Conservation (phyloP, 345 rosid genomes). For the Pelargonium nanum region DNA sequence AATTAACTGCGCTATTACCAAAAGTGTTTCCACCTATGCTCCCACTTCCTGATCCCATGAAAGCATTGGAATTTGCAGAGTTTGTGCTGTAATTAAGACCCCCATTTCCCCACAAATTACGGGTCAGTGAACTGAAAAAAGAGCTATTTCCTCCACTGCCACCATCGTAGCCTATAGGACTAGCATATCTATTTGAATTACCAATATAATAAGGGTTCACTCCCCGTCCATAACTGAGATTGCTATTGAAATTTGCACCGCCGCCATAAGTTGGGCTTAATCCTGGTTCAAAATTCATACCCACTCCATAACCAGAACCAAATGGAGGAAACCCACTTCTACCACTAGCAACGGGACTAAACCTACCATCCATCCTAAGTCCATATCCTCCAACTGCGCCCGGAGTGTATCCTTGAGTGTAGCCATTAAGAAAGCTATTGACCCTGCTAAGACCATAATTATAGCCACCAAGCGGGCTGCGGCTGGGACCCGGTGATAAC, state of each 20-base stretch:
- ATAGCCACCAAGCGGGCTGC: slow-evolving; percentile 54
- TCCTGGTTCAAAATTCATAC: slow-evolving; percentile 48
- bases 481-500: slow-evolving; percentile 5
- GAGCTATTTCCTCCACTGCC: slow-evolving; percentile 60
- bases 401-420: slow-evolving; percentile 52
- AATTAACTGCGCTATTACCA: slow-evolving; percentile 34
- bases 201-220: slow-evolving; percentile 54
- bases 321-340: slow-evolving; percentile 56
- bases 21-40: slow-evolving; percentile 37
- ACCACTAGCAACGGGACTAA: slow-evolving; percentile 41
- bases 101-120: slow-evolving; percentile 69
- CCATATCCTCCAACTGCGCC: slow-evolving; percentile 52
- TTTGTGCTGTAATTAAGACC: slow-evolving; percentile 32
- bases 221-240: slow-evolving; percentile 51
- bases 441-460: slow-evolving; percentile 50
- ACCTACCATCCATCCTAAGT: slow-evolving; percentile 58
- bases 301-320: slow-evolving; percentile 10
- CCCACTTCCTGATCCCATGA: slow-evolving; percentile 42
- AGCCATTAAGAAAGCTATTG: slow-evolving; percentile 52
- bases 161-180: slow-evolving; percentile 48
- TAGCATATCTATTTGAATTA: slow-evolving; percentile 42
- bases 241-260: slow-evolving; percentile 37
- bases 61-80: slow-evolving; percentile 33
- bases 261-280: slow-evolving; percentile 41
- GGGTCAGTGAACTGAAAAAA: slow-evolving; percentile 56